Evolutionary conservation across 345 rosid genomes (phyloP).

Genomic region (Rhizophora apiculata): DNA sequence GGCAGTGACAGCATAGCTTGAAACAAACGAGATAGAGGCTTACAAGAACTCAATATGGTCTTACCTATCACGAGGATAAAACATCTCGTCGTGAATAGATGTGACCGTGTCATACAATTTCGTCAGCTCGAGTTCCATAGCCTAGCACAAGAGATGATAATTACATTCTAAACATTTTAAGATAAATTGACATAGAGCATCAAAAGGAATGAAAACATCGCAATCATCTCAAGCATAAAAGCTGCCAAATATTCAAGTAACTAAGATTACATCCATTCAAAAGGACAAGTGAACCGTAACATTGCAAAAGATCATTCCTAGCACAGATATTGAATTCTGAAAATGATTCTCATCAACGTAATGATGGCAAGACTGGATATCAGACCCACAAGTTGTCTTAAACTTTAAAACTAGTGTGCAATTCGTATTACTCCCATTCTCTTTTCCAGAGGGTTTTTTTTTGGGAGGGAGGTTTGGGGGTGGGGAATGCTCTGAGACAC

Average conservation of each 20-base stretch:
- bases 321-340: too few relatives aligned
- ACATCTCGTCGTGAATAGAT: slow-evolving; percentile 80
- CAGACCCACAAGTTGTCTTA: too few relatives aligned
- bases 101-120: slow-evolving; percentile 51
- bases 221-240: not conserved
- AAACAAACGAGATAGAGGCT: too few relatives aligned
- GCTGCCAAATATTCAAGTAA: not conserved
- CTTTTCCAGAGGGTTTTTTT: too few relatives aligned
- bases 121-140: slow-evolving; percentile 64
- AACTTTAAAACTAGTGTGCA: too few relatives aligned
- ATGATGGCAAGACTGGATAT: too few relatives aligned
- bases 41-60: not conserved
- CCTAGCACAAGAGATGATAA: slow-evolving; percentile 34
- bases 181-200: not conserved
- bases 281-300: not conserved
- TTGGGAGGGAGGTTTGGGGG: too few relatives aligned
- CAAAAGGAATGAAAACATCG: not conserved
- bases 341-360: too few relatives aligned
- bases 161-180: not conserved
- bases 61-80: slow-evolving; percentile 78
- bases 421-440: too few relatives aligned
- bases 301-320: too few relatives aligned
- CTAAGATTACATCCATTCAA: not conserved
- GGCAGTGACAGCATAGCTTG: too few relatives aligned
- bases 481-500: too few relatives aligned